A percentile compares a stretch with the other conserved stretches of the same genome.
These are phyloP conservation scores for Leishmania tarentolae DNA, from an alignment of 208 protist species.

Conservation along the genomic window DNA sequence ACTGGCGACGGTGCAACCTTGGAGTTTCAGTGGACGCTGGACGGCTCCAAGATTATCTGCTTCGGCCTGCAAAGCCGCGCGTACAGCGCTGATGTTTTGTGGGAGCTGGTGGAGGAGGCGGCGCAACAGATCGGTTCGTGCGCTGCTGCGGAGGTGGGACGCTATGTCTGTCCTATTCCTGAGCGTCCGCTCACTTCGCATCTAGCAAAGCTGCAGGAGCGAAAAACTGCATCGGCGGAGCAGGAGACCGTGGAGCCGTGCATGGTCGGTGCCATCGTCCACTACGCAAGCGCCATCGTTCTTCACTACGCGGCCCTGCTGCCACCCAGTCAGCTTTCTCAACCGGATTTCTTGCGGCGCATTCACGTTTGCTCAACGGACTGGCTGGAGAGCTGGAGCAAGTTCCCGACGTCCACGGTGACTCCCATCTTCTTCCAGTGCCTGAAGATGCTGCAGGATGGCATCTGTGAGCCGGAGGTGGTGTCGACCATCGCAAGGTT, in stretches of 20 bases:
- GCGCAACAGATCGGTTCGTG: slow-evolving; percentile 23
- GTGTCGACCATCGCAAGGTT: slow-evolving; percentile 58
- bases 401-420: slow-evolving; percentile 37
- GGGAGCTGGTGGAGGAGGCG: slow-evolving; percentile 26
- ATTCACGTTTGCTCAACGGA: slow-evolving; percentile 64
- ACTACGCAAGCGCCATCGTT: slow-evolving; percentile 75
- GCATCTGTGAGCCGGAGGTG: slow-evolving; percentile 36
- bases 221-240: neutral
- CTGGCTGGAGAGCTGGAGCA: slow-evolving; percentile 57
- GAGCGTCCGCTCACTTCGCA: slow-evolving; percentile 22
- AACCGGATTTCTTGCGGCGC: slow-evolving; percentile 37
- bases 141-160: slow-evolving; percentile 30
- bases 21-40: slow-evolving; percentile 51
- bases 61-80: slow-evolving; percentile 32
- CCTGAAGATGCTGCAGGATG: slow-evolving; percentile 52
- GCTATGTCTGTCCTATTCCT: slow-evolving; percentile 43
- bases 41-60: slow-evolving; percentile 33
- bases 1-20: slow-evolving; percentile 64
- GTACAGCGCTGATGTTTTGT: slow-evolving; percentile 59
- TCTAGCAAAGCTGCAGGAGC: neutral
- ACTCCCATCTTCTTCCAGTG: slow-evolving; percentile 41
- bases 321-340: slow-evolving; percentile 37
- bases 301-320: slow-evolving; percentile 57
- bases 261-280: slow-evolving; percentile 60
- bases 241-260: slow-evolving; percentile 21